Evolutionary conservation across 2,329 filamentous ascomycete genomes (phyloP).

Genomic region (Curvularia sp.): DNA sequence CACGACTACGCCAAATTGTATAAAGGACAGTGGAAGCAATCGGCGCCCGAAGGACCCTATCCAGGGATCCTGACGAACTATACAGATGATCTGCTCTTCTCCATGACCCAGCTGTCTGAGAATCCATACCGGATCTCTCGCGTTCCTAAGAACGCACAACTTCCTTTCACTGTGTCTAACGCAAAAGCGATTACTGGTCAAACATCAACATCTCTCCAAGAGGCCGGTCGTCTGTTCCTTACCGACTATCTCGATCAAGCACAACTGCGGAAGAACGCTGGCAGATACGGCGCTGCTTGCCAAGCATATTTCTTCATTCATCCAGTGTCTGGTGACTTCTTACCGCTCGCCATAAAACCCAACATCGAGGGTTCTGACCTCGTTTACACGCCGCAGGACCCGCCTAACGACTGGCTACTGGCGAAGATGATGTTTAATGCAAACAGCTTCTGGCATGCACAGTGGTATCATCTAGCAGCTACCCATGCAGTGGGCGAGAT

Average conservation of each 20-base stretch:
- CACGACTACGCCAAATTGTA: constrained; percentile 9
- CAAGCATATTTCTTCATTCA: constrained; percentile 58
- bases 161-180: constrained; percentile 13
- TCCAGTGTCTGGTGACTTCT: constrained; percentile 51
- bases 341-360: constrained; percentile 59
- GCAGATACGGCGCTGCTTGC: constrained; percentile 56
- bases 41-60: constrained; percentile 4
- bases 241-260: too few species aligned
- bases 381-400: constrained; percentile 58
- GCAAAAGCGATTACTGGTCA: constrained; percentile 2
- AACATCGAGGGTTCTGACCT: constrained; percentile 51
- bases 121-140: constrained; percentile 17
- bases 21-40: constrained; percentile 4
- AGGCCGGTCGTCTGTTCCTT: constrained; percentile 47
- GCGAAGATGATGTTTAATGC: constrained; percentile 60
- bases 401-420: constrained; percentile 57
- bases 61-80: constrained; percentile 22
- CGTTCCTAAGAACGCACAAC: constrained; percentile 7
- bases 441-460: constrained; percentile 57
- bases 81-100: constrained; percentile 22
- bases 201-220: constrained; percentile 45
- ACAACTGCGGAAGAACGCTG: too few species aligned
- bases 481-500: constrained; percentile 56
- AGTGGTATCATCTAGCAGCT: constrained; percentile 55
- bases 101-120: constrained; percentile 20